Evolutionary conservation across 352 stramenopile genomes (phyloP).

Genomic region (Globisporangium emineosum): DNA sequence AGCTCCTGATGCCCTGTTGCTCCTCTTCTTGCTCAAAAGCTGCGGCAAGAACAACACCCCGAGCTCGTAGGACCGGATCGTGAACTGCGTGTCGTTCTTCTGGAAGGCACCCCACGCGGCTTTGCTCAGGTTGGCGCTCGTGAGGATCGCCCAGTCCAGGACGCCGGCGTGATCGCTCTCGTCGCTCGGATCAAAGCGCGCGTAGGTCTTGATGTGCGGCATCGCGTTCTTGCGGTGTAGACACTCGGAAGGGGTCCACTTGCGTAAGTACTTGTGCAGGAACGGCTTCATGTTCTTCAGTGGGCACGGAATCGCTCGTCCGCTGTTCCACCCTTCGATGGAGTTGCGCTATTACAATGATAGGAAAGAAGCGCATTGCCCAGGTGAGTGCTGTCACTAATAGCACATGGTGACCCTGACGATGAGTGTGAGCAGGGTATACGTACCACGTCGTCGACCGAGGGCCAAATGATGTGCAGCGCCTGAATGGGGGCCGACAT

Average conservation of each 20-base stretch:
- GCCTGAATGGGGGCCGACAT: constrained; percentile 38
- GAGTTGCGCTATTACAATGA: constrained; percentile 56
- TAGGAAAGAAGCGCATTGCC: background rate
- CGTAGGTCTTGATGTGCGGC: constrained; percentile 84
- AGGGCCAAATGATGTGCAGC: constrained; percentile 81
- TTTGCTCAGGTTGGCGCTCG: constrained; percentile 82
- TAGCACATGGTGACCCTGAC: too few species aligned
- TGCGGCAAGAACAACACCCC: constrained; percentile 69
- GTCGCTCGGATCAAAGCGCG: constrained; percentile 40
- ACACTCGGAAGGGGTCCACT: constrained; percentile 53
- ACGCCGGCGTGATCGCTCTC: constrained; percentile 15
- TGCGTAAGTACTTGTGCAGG: constrained; percentile 80
- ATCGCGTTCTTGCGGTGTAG: constrained; percentile 76
- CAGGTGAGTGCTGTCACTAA: too few species aligned
- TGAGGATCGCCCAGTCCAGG: constrained; percentile 75
- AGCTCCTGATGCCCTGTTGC: too few species aligned
- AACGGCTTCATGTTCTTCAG: constrained; percentile 88
- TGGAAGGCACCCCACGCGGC: constrained; percentile 74
- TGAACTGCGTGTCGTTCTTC: constrained; percentile 72
- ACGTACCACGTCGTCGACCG: constrained; percentile 72
- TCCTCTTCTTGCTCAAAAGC: constrained; percentile 13
- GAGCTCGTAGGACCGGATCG: constrained; percentile 83
- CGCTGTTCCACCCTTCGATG: constrained; percentile 72
- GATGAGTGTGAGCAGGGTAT: too few species aligned
- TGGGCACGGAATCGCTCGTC: constrained; percentile 64